A percentile compares a stretch with the other conserved stretches of the same genome.
These are phyloP conservation scores for Ettlia oleoabundans DNA, from an alignment of 139 green algal genomes.

Conservation along the genomic window DNA sequence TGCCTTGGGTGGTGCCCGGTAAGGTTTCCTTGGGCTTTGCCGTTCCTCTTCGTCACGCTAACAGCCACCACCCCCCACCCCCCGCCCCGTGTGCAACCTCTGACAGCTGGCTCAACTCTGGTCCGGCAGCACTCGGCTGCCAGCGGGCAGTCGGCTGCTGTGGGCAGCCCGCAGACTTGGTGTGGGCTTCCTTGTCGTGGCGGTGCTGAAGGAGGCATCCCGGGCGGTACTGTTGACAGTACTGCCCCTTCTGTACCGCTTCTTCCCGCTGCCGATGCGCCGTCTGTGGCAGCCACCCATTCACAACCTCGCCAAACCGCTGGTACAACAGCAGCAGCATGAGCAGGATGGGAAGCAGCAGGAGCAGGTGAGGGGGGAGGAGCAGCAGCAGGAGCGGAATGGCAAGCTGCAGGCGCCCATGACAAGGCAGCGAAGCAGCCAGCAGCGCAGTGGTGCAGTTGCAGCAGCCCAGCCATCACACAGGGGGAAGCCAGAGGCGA, in stretches of 20 bases:
- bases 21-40: not conserved
- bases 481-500: not conserved
- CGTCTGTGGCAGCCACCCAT: conserved; percentile 58
- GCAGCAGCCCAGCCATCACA: not conserved
- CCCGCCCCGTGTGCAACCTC: not conserved
- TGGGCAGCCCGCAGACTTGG: conserved; percentile 23
- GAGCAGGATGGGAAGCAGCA: not conserved
- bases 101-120: conserved; percentile 27
- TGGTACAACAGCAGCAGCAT: not conserved
- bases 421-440: not conserved
- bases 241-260: conserved; percentile 46
- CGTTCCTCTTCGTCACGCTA: not conserved
- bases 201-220: conserved; percentile 29
- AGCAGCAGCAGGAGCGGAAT: not conserved
- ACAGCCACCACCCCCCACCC: not conserved
- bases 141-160: conserved; percentile 6
- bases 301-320: conserved; percentile 25
- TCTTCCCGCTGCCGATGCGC: conserved; percentile 48
- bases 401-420: no score
- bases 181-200: conserved; percentile 36
- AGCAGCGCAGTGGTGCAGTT: not conserved
- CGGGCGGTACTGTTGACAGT: conserved; percentile 2
- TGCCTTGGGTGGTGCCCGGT: no score
- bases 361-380: not conserved
- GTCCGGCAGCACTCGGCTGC: not conserved